Conservation (phyloP, 495 filamentous ascomycete genomes). For the Neurospora sp. region DNA sequence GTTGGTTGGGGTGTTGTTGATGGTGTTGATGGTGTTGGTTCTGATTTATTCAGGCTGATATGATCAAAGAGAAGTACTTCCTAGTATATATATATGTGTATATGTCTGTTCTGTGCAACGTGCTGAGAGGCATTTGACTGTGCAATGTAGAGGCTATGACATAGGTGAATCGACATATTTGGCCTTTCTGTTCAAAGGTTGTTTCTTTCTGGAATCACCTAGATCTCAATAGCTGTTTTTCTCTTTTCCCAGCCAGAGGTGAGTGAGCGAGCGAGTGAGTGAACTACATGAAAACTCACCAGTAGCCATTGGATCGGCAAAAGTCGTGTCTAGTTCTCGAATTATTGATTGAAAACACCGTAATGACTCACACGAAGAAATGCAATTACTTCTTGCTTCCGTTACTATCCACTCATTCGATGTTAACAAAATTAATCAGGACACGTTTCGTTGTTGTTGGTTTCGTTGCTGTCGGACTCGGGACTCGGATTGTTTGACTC, state of each 20-base stretch:
- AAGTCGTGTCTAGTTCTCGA: too few species aligned
- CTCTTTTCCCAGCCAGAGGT: not conserved
- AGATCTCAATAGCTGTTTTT: not conserved
- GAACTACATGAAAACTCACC: not conserved
- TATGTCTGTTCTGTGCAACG: too few species aligned
- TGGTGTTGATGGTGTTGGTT: constrained; percentile 55
- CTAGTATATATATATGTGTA: too few species aligned
- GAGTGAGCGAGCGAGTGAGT: not conserved
- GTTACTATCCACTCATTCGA: not conserved
- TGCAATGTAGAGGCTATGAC: too few species aligned
- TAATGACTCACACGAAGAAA: not conserved
- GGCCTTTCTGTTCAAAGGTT: not conserved
- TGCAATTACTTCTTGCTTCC: not conserved
- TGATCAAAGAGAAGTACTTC: constrained; percentile 4
- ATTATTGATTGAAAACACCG: not conserved
- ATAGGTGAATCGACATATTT: constrained; percentile 22
- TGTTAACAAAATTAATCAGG: not conserved
- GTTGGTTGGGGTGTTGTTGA: constrained; percentile 37
- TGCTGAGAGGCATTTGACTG: too few species aligned
- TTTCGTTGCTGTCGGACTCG: not conserved
- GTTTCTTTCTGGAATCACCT: not conserved
- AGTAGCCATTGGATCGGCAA: not conserved
- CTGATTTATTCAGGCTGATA: constrained; percentile 12
- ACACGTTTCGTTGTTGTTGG: not conserved
- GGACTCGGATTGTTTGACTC: not conserved